Base-by-base conservation (phyloP, 768 basidiomycete species). In the Boletus rubescentipes region DNA sequence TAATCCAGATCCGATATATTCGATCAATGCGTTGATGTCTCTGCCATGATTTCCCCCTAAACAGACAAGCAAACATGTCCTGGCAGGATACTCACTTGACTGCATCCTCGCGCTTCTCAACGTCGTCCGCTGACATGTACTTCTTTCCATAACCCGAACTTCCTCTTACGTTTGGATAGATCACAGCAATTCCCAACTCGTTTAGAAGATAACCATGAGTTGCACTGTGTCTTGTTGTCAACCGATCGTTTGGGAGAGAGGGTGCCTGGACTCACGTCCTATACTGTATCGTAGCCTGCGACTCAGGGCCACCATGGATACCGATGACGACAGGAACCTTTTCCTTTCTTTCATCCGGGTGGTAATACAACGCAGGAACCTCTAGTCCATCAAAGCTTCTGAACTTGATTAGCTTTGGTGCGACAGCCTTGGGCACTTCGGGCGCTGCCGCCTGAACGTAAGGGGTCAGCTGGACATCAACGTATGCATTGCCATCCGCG, bases 121-220 rank as follows among this genome's bases (percentile, higher is more conserved):
- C 71, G 30, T 75, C 73, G 55, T 77, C 76, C 29, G 64, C 57
- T 15, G 72, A 63, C 67, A 74, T 64, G 59, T 74, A 77, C 46
- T 55, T 68, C 52, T 63, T 75, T 31, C 75, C 76, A 46, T 77
- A 77, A 26, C 75, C 75, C 4, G 64, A 63, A 50, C 76, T 77
- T 37, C 75, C 76, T 41, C 75, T 63, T 20, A 77, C 76, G 41
- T 77, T 77, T 15, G 75, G 75, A 52, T 74, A 75, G 31, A 77
- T 68, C 32, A 77, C 54, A 0, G 74, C 76, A 23, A 73, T 68
- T 16, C 67, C 70, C 34, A 77, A 57, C 46, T 77, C 75, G 45
- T 74, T 77, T 23, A 77, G 48, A n/a, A 77, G 59, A 55, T 77
- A 77, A 31, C 68, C 71, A 43, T 77, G 73, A 5, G 70, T 73